These are phyloP conservation scores for Hypocreales sp. DNA, from an alignment of 2,329 filamentous ascomycete species.

Conservation along the genomic window DNA sequence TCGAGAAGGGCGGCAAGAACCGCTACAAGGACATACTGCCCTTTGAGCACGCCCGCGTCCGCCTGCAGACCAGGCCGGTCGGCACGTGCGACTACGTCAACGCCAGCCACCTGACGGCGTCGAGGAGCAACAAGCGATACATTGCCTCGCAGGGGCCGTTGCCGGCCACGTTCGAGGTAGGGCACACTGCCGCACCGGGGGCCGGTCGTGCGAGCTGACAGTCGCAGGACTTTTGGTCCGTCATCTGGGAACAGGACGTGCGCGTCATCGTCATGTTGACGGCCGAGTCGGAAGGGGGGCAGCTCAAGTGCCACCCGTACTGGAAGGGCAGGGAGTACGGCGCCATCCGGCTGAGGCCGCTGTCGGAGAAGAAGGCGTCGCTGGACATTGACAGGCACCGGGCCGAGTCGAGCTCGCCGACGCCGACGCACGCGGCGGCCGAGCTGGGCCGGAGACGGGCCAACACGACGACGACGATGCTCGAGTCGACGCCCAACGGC, in stretches of 20 bases:
- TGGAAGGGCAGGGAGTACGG: constrained; percentile 76
- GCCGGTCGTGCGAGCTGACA: not conserved
- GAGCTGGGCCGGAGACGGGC: constrained; percentile 35
- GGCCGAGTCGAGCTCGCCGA: constrained; percentile 17
- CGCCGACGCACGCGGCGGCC: constrained; percentile 9
- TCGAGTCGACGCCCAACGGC: constrained; percentile 17
- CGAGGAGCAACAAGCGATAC: constrained; percentile 76
- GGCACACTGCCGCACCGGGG: constrained; percentile 11
- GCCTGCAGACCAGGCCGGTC: constrained; percentile 48
- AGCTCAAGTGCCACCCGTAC: constrained; percentile 89
- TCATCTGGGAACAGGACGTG: constrained; percentile 93
- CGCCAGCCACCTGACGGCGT: constrained; percentile 70
- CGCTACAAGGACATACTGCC: constrained; percentile 96
- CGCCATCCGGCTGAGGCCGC: constrained; percentile 52
- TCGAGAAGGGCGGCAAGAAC: constrained; percentile 92
- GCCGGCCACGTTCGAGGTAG: constrained; percentile 77
- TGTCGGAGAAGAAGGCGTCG: constrained; percentile 72
- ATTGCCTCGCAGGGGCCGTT: constrained; percentile 92
- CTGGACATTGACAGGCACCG: constrained; percentile 50
- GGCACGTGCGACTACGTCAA: constrained; percentile 89
- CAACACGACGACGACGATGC: constrained; percentile 34
- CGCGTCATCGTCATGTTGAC: constrained; percentile 94
- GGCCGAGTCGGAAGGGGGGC: constrained; percentile 82
- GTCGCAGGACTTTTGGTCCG: constrained; percentile 84
- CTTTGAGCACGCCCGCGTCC: constrained; percentile 85